phyloP scores from a whole-genome alignment of 495 filamentous ascomycete species.

The Aspergillus mulundensis region DNA sequence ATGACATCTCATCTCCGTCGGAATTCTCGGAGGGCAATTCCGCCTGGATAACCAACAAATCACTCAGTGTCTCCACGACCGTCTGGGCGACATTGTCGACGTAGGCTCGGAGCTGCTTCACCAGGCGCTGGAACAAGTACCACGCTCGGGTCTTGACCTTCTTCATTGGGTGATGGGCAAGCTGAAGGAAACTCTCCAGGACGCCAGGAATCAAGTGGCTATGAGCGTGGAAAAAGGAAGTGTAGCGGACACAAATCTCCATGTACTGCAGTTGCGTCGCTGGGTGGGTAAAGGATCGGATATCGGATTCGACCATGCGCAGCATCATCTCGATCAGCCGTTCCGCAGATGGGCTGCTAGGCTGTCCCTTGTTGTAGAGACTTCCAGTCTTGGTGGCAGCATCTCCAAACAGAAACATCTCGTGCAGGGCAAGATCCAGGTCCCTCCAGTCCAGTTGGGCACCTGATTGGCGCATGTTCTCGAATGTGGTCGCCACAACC shows the following conservation, averaged over 20 bases:
- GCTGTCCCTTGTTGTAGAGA: slow-evolving; percentile 74
- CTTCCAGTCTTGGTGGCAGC: slow-evolving; percentile 80
- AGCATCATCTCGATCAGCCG: slow-evolving; percentile 84
- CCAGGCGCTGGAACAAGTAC: slow-evolving; percentile 92
- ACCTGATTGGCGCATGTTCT: slow-evolving; percentile 63
- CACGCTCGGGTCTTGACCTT: slow-evolving; percentile 86
- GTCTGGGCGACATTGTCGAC: slow-evolving; percentile 86
- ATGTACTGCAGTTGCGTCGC: slow-evolving; percentile 93
- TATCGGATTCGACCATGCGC: slow-evolving; percentile 87
- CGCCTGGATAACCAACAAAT: slow-evolving; percentile 85
- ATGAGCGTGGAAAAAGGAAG: slow-evolving; percentile 84
- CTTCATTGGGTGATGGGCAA: slow-evolving; percentile 81
- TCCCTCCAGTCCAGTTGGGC: slow-evolving; percentile 88
- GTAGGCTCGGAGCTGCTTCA: slow-evolving; percentile 78
- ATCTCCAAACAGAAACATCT: slow-evolving; percentile 96
- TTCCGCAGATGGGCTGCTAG: slow-evolving; percentile 69
- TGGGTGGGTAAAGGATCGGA: slow-evolving; percentile 81
- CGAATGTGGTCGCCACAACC: slow-evolving; percentile 78
- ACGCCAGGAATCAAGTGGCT: slow-evolving; percentile 72
- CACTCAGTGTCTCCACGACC: slow-evolving; percentile 82
- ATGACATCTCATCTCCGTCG: slow-evolving; percentile 86
- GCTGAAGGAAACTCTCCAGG: slow-evolving; percentile 85
- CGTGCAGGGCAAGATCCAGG: slow-evolving; percentile 89
- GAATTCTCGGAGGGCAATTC: slow-evolving; percentile 72
- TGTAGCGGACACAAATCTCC: slow-evolving; percentile 95